Evolutionary conservation across 306 rosid species (phyloP), one percentile per base, ranked within the genome.

Genomic region (Vigna mungo): DNA sequence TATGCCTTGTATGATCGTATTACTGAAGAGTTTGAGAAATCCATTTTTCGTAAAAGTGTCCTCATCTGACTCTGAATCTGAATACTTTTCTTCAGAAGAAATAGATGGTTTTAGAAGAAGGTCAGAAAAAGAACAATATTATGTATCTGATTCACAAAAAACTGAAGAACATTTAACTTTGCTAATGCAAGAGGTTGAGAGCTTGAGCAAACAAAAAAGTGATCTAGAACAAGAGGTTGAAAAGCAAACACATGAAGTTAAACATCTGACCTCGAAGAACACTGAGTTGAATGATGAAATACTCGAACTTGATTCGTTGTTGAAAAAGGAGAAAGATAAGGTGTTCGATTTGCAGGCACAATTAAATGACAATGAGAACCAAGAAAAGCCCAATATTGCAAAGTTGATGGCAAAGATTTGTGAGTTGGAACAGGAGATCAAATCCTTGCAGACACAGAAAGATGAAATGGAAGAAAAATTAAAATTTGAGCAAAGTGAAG

Each of bases 41-140:
- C 36, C 13, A 44, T 68, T 65, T 74, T 77, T 55, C 78, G 49
- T 14, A 46, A 70, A 20, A 51, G 9, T 60, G 48, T 82, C 82
- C 58, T 77, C 85, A 41, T 82, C 93, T 13, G 81, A 85, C 75
- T 91, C 96, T 7, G 96, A 92, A 16, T 85, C 88, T 0, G 96
- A 94, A 70, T 89, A 90, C 73, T 90, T 77, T 76, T 94, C 96
- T 39, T 83, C 98, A 0, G 94, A 90, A 48, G 97, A 92, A 76
- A 20, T 60, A 47, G 90, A 87, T 25, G 34, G 7, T 32, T 73
- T 18, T 37, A 75, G 20, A 60, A 58, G 37, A 78, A 82, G 68
- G 12, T 68, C 70, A 62, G 86, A 69, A n/a, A n/a, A n/a, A n/a
- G n/a, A n/a, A n/a, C n/a, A n/a, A n/a, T n/a, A n/a, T n/a, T n/a